A percentile compares a stretch with the other conserved stretches of the same genome.
Evolutionary conservation across 148 eudicot genomes (phyloP).

Genomic region (Bassia scoparia): DNA sequence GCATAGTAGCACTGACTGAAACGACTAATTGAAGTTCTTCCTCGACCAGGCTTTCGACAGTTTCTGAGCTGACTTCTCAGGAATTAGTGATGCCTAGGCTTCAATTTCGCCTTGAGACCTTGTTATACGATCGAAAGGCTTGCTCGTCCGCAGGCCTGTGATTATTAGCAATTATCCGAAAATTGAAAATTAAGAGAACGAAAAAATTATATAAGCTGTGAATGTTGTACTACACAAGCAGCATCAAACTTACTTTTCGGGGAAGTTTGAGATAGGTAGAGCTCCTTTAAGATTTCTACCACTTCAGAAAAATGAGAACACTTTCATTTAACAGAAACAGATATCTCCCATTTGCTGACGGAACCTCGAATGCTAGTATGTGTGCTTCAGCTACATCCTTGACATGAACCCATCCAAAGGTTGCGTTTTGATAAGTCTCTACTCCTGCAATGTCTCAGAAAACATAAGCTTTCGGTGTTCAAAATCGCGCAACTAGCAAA

Average conservation of each 20-base stretch:
- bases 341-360: constrained; percentile 58
- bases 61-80: constrained; percentile 50
- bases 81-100: constrained; percentile 54
- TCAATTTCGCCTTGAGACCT: constrained; percentile 50
- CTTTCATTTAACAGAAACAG: constrained; percentile 42
- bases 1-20: neutral
- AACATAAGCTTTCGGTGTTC: neutral
- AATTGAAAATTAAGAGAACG: neutral
- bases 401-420: constrained; percentile 50
- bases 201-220: no score
- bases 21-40: constrained; percentile 41
- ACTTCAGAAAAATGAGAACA: constrained; percentile 39
- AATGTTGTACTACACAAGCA: neutral
- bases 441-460: constrained; percentile 35
- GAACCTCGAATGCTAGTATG: constrained; percentile 49
- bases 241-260: constrained; percentile 47
- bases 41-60: constrained; percentile 60
- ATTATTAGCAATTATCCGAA: neutral
- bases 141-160: constrained; percentile 62
- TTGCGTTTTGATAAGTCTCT: constrained; percentile 36
- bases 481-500: no score
- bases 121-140: constrained; percentile 34
- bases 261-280: constrained; percentile 59
- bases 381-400: constrained; percentile 63
- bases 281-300: constrained; percentile 44